Evolutionary conservation across 345 rosid genomes (phyloP).

Genomic region (Gossypium arboreum): DNA sequence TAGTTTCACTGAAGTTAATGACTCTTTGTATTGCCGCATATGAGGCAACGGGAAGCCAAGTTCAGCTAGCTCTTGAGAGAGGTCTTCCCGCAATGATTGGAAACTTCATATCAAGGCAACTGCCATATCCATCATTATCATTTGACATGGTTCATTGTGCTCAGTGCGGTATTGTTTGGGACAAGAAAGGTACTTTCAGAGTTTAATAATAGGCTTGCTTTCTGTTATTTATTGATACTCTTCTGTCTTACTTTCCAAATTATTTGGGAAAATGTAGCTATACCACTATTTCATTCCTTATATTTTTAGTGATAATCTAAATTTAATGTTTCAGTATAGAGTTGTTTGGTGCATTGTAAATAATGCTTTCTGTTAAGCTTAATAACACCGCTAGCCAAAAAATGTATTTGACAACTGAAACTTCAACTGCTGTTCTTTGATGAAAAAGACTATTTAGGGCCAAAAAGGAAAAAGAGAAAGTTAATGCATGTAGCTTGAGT

Average conservation of each 20-base stretch:
- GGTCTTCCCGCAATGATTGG: slow-evolving; percentile 98
- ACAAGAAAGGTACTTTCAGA: slow-evolving; percentile 65
- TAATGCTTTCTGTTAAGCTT: neutral
- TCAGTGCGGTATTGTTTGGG: slow-evolving; percentile 86
- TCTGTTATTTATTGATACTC: neutral
- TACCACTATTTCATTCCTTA: neutral
- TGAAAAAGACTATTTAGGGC: neutral
- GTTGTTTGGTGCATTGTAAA: neutral
- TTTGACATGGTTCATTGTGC: slow-evolving; percentile 98
- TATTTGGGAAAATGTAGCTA: neutral
- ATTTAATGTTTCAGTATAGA: neutral
- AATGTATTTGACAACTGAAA: slow-evolving; percentile 1
- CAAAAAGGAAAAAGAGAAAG: neutral
- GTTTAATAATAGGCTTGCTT: slow-evolving; percentile 1
- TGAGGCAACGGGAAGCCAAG: slow-evolving; percentile 97
- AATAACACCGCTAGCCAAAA: neutral
- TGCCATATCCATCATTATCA: slow-evolving; percentile 86
- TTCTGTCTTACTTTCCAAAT: neutral
- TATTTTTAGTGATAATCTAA: neutral
- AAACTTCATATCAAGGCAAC: slow-evolving; percentile 71
- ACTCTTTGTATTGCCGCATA: slow-evolving; percentile 82
- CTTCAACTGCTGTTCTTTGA: neutral
- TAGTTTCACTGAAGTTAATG: slow-evolving; percentile 77
- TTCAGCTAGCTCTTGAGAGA: slow-evolving; percentile 92
- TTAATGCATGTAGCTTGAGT: slow-evolving; percentile 4